phyloP scores from a whole-genome alignment of 495 filamentous ascomycete species.

The Darksidea phi region DNA sequence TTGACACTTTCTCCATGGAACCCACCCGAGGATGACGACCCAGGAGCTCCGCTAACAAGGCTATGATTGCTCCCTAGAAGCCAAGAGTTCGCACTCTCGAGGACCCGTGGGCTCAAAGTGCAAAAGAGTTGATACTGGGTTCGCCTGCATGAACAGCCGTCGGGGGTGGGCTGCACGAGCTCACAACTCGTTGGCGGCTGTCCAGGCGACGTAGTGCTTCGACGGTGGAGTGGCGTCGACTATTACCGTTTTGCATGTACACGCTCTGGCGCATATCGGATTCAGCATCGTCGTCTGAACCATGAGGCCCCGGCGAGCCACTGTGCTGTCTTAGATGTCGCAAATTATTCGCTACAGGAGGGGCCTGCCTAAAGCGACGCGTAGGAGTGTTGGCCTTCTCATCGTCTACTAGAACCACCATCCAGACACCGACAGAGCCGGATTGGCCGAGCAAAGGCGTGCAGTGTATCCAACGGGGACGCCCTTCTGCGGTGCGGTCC shows the following conservation, averaged over 20 bases:
- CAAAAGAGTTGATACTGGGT: conserved; percentile 30
- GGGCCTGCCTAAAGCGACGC: conserved; percentile 19
- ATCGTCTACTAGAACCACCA: conserved; percentile 63
- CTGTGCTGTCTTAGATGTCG: background rate
- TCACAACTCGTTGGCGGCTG: conserved; percentile 19
- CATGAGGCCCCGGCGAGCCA: background rate
- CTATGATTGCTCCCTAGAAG: background rate
- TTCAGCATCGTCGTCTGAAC: background rate
- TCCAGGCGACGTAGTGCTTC: conserved; percentile 19
- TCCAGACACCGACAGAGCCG: conserved; percentile 64
- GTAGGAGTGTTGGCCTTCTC: conserved; percentile 33
- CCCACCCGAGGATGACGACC: no score
- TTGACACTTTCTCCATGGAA: no score
- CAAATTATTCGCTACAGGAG: conserved; percentile 9
- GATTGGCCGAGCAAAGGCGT: conserved; percentile 60
- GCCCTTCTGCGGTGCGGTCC: conserved; percentile 47
- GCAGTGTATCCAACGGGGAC: conserved; percentile 62
- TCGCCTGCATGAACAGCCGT: background rate
- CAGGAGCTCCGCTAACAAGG: background rate
- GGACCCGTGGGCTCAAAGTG: background rate
- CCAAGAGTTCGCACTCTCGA: background rate
- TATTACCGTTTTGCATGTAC: conserved; percentile 1
- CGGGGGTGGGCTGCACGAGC: background rate
- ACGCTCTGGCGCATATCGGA: background rate
- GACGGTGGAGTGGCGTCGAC: background rate